Evolutionary conservation across 306 rosid genomes (phyloP).

Genomic region (Vachellia pachyceras): DNA sequence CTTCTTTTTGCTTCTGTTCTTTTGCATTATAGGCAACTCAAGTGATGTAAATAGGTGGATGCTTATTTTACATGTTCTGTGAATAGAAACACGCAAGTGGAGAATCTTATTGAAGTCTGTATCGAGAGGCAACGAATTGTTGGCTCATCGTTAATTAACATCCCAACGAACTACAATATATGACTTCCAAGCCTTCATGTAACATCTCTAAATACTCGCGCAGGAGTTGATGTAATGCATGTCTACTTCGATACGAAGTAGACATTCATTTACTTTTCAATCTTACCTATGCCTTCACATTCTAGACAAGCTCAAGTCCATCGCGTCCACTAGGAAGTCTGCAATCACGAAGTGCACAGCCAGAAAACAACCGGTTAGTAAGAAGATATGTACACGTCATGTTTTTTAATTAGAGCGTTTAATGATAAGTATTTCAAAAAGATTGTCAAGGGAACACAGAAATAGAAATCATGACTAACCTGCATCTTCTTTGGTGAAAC

Average conservation of each 20-base stretch:
- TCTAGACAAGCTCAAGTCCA: slow-evolving; percentile 69
- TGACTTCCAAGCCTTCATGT: slow-evolving; percentile 14
- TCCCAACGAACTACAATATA: background rate
- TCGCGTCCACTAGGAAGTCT: slow-evolving; percentile 77
- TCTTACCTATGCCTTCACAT: slow-evolving; percentile 47
- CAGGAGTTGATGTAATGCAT: slow-evolving; percentile 17
- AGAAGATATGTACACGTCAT: no score
- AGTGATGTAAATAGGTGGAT: background rate
- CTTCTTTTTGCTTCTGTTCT: no score
- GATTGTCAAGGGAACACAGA: background rate
- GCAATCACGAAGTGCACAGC: slow-evolving; percentile 30
- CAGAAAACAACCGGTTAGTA: background rate
- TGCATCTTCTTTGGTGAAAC: slow-evolving; percentile 86
- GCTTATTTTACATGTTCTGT: background rate
- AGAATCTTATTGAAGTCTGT: background rate
- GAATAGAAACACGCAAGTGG: background rate
- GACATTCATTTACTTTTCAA: slow-evolving; percentile 1
- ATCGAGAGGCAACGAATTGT: slow-evolving; percentile 76
- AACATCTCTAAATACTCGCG: background rate
- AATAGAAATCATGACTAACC: slow-evolving; percentile 45
- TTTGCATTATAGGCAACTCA: no score
- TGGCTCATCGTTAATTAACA: slow-evolving; percentile 57
- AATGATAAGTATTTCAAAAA: background rate
- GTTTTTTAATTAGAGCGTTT: no score
- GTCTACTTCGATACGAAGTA: slow-evolving; percentile 23